Base-by-base conservation (phyloP, 805 yeast genomes). In the Ogataea philodendri region DNA sequence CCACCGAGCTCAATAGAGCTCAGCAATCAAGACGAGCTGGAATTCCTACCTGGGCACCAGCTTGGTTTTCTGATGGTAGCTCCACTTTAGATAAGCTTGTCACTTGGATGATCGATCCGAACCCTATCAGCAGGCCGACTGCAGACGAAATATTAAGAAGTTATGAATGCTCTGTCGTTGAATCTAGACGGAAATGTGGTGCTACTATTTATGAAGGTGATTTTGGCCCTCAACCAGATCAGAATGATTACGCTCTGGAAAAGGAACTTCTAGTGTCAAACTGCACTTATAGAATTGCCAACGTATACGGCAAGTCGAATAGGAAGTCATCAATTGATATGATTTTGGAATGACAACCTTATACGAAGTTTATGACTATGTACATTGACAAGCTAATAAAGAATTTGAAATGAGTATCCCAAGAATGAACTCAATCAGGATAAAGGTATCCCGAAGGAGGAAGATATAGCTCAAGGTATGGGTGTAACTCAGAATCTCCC, bases 151-250 rank as follows among this genome's bases (percentile, higher is more conserved):
- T 93, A n/a, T 62, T 93, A 37, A 72, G 68, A 36, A 69, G 80
- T 45, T 75, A 72, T 30, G 97, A 93, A 57, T 78, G 93, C 44
- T 69, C 73, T 29, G 73, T 80, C 40, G 89, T 93, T 24, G 96
- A 89, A 46, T 62, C 71, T 36, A 72, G 90, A 42, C 70, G 96
- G 34, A 84, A 83, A 55, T 85, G 95, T 5, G 96, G 97, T 4
- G 96, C 97, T 3, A 83, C 89, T 2, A 84, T 93, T 44, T 93
- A 81, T 52, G 98, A 90, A 63, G 97, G 97, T 13, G 97, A 93
- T 48, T 88, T 74, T 57, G 98, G 97, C 0, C 96, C 97, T 1
- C 66, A 67, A 41, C 81, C 84, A 0, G 76, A 70, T 27, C 54
- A 47, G 16, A 29, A 32, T 3, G 52, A 55, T 13, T 29, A 48